Base-by-base conservation (phyloP, 345 rosid species). In the Corymbia maculata region DNA sequence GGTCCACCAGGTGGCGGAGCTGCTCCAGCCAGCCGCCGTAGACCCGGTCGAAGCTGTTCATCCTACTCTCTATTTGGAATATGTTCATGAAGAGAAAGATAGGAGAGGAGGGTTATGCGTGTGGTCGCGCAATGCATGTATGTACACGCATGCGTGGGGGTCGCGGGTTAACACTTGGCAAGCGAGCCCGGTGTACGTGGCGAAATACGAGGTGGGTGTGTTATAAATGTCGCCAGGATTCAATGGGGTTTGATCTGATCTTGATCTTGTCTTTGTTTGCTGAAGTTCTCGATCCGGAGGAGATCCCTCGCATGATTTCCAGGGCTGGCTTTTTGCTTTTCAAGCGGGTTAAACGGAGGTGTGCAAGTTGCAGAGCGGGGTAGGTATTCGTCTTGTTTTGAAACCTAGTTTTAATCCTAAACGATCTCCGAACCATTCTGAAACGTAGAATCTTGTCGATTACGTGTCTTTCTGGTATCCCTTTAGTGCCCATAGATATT, bases 11-110 rank as follows among this genome's bases (percentile, higher is more conserved):
- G 30, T 88, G 94, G 88, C 89, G 92, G 61, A 95, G 94, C 79
- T 94, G 95, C 68, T 93, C 95, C 52, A 91, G 68, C 98, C 98
- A 96, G 47, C 92, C 89, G 79, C 90, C 82, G 91, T 95, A 94
- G 91, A 95, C 95, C 15, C 86, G 90, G 91, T 88, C 87, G 93
- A 96, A 95, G 88, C 90, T 61, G 86, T 30, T 53, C 90, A 91
- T 93, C 85, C 85, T 86, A 45, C 28, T 36, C 49, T 19, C 82
- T 42, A 2, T 44, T 42, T 2, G 14, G 36, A 50, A 85, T 13
- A 30, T 13, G 15, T 50, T 17, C 55, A 26, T 47, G 59, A 49
- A 21, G 57, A 42, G n/a, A 5, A 28, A 19, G 5, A 36, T 30
- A 7, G 85, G 36, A 13, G 42, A n/a, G 75, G 75, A 64, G 49